Evolutionary conservation across 345 rosid genomes (phyloP).

Genomic region (Excoecaria cochinchinensis): DNA sequence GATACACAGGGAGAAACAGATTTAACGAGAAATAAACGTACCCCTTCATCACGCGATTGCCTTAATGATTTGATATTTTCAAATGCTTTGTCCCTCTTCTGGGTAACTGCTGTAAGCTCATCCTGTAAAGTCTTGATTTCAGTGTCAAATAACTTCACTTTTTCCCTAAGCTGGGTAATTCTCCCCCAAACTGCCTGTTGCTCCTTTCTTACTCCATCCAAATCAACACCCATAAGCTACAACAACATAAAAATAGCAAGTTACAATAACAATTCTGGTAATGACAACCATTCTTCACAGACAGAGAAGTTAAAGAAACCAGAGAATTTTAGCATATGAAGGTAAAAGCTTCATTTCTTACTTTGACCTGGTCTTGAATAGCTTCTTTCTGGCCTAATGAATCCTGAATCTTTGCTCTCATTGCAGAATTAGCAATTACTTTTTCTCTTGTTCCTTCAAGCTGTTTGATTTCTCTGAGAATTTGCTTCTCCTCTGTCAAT

Average conservation of each 20-base stretch:
- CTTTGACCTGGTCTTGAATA: constrained; percentile 93
- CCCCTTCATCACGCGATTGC: constrained; percentile 69
- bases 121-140: constrained; percentile 57
- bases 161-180: constrained; percentile 51
- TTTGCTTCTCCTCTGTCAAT: constrained; percentile 85
- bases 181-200: constrained; percentile 64
- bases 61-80: constrained; percentile 55
- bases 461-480: constrained; percentile 82
- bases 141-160: constrained; percentile 49
- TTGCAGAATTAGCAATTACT: constrained; percentile 79
- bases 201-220: constrained; percentile 89
- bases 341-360: constrained; percentile 35
- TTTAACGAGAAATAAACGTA: constrained; percentile 25
- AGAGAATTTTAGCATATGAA: background rate
- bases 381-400: constrained; percentile 82
- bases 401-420: constrained; percentile 82
- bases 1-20: background rate
- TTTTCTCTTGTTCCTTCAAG: constrained; percentile 91
- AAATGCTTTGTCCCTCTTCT: constrained; percentile 62
- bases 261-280: background rate
- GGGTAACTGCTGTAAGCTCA: constrained; percentile 45
- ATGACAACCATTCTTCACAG: background rate
- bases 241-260: constrained; percentile 15
- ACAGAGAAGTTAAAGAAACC: constrained; percentile 1
- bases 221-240: constrained; percentile 83